phyloP scores from a whole-genome alignment of 106 monocot genomes.

The Narthecium ossifragum region DNA sequence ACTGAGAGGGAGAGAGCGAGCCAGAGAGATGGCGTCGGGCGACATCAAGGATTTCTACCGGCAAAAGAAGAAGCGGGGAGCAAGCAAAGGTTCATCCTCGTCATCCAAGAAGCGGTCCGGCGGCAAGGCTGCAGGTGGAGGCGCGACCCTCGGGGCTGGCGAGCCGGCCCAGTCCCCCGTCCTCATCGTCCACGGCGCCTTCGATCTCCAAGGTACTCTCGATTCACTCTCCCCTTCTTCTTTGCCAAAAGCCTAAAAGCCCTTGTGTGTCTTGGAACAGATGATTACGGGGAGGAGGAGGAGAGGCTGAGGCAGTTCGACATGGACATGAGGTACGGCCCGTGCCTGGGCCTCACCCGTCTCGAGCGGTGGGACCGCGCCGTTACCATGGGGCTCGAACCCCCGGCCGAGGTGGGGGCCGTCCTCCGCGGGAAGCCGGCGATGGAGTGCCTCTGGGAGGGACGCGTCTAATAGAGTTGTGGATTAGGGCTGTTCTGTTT shows the following conservation, averaged over 20 bases:
- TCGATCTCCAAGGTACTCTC: constrained; percentile 40
- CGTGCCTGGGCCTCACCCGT: constrained; percentile 60
- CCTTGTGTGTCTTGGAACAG: not conserved
- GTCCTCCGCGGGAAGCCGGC: constrained; percentile 20
- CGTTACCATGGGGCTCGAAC: constrained; percentile 42
- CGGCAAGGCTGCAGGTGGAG: constrained; percentile 14
- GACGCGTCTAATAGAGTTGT: constrained; percentile 27
- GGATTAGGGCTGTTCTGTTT: not conserved
- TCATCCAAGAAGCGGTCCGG: constrained; percentile 16
- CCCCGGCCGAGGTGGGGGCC: constrained; percentile 33
- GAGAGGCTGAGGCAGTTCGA: constrained; percentile 66
- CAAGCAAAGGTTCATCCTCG: constrained; percentile 6
- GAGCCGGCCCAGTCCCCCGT: constrained; percentile 26
- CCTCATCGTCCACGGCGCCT: constrained; percentile 41
- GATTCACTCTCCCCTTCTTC: not conserved
- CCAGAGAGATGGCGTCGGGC: constrained; percentile 37
- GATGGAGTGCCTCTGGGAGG: constrained; percentile 71
- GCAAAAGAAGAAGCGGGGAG: constrained; percentile 56
- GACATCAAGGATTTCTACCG: constrained; percentile 74
- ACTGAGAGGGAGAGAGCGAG: no score
- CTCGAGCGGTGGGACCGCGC: constrained; percentile 74
- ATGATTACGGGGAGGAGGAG: constrained; percentile 38
- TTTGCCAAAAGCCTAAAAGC: not conserved
- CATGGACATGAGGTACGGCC: constrained; percentile 77
- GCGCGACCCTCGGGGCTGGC: constrained; percentile 14